Base-by-base conservation (phyloP, 345 rosid species). In the Odontarrhena argentea region DNA sequence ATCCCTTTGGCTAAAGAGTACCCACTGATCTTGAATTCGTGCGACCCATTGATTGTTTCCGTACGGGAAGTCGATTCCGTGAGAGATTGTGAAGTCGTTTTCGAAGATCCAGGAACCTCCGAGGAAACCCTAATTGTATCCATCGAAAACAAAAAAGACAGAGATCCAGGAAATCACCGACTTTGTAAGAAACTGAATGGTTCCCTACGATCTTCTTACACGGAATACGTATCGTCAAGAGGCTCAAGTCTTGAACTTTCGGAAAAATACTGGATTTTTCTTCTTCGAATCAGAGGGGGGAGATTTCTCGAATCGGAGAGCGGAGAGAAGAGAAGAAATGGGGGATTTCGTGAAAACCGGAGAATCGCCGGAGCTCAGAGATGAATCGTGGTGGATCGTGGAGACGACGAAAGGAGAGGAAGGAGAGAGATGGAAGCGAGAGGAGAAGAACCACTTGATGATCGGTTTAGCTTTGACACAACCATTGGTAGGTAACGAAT, bases 1-100 rank as follows among this genome's bases (percentile, higher is more conserved):
- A 84, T 79, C 50, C 96, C 92, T 74, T 86, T 88, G 11, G 76
- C 72, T 2, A 86, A 70, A 32, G 90, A 80, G 75, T 80, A 88
- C 7, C 90, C 96, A 13, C 70, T 60, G 72, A 88, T 86, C 76
- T 77, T 82, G 78, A 88, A 88, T 63, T 86, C 78, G 70, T 88
- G 92, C 5, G 78, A 82, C 48, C 96, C 90, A 78, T 86, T 84
- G 46, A 81, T 60, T 5, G 96, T 86, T 65, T 86, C 91, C 38
- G 83, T 86, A n/a, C 42, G 62, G 60, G 92, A 85, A 0, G 81
- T 78, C 2, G 92, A 88, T 13, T 86, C 79, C 7, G 92, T 74
- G 28, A 81, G 65, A 18, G 70, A 69, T 41, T 37, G 15, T 2
- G 12, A 12, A 25, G 30, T 0, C 36, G 66, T 18, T 62, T 69